These are phyloP conservation scores for Debaryomyces castellii DNA, from an alignment of 805 yeast species.

Conservation along the genomic window DNA sequence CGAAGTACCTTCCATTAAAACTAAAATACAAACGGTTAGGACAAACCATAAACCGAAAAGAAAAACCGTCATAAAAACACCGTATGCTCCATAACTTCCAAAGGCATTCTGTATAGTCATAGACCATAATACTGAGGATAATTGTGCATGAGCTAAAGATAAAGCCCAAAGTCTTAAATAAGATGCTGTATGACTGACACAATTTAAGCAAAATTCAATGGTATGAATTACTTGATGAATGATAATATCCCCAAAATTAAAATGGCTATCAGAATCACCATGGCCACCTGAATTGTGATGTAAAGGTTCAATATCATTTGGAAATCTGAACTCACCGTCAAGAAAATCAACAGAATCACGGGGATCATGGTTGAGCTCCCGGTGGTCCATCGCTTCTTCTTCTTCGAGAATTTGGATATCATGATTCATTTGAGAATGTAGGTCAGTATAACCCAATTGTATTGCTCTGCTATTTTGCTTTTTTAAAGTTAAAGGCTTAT, in stretches of 20 bases:
- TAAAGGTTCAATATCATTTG: constrained; percentile 40
- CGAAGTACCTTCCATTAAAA: constrained; percentile 81
- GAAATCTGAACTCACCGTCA: constrained; percentile 33
- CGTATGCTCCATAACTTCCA: constrained; percentile 51
- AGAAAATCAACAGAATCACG: constrained; percentile 15
- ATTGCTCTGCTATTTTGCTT: constrained; percentile 35
- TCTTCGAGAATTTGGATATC: constrained; percentile 40
- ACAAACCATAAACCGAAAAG: constrained; percentile 76
- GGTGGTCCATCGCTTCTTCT: constrained; percentile 27
- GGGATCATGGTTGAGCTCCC: constrained; percentile 13
- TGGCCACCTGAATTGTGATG: constrained; percentile 21
- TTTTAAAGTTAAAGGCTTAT: constrained; percentile 56
- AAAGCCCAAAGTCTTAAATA: constrained; percentile 78
- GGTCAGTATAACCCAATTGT: constrained; percentile 37
- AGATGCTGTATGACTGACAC: constrained; percentile 80
- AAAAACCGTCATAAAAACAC: constrained; percentile 57
- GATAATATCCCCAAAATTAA: constrained; percentile 63
- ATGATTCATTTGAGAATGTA: constrained; percentile 30
- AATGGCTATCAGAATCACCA: constrained; percentile 31
- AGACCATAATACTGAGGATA: constrained; percentile 71
- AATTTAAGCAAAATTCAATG: constrained; percentile 75
- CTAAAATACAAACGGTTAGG: constrained; percentile 65
- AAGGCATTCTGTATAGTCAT: constrained; percentile 71
- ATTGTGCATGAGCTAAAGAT: constrained; percentile 77
- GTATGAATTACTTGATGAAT: constrained; percentile 81